These are phyloP conservation scores for Medakamo hakoo DNA, from an alignment of 139 green algal species.

Conservation along the genomic window DNA sequence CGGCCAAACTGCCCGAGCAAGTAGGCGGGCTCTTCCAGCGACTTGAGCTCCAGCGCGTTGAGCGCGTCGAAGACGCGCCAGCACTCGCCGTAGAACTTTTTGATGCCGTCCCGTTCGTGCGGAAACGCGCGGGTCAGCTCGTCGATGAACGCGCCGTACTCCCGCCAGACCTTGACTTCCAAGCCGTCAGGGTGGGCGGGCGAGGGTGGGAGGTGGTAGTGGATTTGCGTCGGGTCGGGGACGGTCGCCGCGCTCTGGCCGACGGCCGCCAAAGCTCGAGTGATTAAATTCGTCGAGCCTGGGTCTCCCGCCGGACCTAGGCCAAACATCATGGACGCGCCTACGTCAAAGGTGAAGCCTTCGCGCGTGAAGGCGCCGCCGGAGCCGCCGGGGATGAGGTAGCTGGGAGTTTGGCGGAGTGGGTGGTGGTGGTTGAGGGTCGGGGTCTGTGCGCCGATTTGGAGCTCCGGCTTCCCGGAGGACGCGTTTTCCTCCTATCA, in stretches of 20 bases:
- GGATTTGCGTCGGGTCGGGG: slow-evolving; percentile 78
- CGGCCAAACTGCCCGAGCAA: slow-evolving; percentile 54
- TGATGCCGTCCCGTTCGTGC: slow-evolving; percentile 68
- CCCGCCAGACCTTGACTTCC: slow-evolving; percentile 62
- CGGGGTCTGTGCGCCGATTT: no score
- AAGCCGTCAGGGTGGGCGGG: slow-evolving; percentile 46
- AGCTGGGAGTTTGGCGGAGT: slow-evolving; percentile 32
- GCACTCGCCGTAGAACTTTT: slow-evolving; percentile 82
- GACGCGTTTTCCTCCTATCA: no score
- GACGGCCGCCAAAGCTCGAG: slow-evolving; percentile 61
- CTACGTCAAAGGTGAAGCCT: slow-evolving; percentile 92
- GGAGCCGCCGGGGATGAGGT: slow-evolving; percentile 78
- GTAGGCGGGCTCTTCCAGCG: slow-evolving; percentile 84
- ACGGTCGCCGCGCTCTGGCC: slow-evolving; percentile 69
- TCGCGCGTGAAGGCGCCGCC: slow-evolving; percentile 74
- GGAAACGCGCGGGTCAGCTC: slow-evolving; percentile 72
- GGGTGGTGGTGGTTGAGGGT: no score
- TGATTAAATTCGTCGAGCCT: slow-evolving; percentile 92
- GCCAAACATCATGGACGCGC: slow-evolving; percentile 94
- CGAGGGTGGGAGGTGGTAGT: slow-evolving; percentile 80
- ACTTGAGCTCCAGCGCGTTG: slow-evolving; percentile 85
- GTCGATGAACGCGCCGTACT: slow-evolving; percentile 77
- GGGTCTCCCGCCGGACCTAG: slow-evolving; percentile 58
- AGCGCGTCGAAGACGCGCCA: slow-evolving; percentile 78
- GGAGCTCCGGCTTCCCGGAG: no score